These are phyloP conservation scores for Ustilago esculenta DNA, from an alignment of 1,284 basidiomycete species.

Conservation along the genomic window DNA sequence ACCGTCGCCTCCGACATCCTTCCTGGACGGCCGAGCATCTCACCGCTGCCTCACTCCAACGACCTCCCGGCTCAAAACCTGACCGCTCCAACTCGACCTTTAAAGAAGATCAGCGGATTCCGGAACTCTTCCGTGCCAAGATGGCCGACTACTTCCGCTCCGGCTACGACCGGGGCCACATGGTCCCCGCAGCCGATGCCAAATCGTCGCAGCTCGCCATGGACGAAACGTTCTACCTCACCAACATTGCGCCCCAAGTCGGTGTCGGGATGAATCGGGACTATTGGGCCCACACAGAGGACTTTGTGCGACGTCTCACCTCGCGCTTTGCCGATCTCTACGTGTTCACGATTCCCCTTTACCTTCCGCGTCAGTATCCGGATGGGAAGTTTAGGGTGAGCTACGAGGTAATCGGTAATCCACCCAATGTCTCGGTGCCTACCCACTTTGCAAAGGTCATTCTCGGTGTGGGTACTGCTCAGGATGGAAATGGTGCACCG, in stretches of 20 bases:
- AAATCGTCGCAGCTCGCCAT: constrained; percentile 90
- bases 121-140: constrained; percentile 81
- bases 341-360: constrained; percentile 97
- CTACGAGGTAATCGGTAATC: constrained; percentile 85
- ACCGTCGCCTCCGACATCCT: constrained; percentile 87
- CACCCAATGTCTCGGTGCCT: constrained; percentile 88
- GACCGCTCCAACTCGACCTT: constrained; percentile 77
- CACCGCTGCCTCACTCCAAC: constrained; percentile 73
- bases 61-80: constrained; percentile 57
- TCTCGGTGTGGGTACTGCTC: constrained; percentile 70
- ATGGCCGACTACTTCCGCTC: constrained; percentile 82
- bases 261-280: constrained; percentile 97
- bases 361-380: constrained; percentile 82
- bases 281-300: constrained; percentile 77
- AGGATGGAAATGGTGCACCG: constrained; percentile 4
- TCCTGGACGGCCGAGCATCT: constrained; percentile 95
- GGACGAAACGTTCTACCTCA: constrained; percentile 93
- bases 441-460: constrained; percentile 99
- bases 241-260: constrained; percentile 98
- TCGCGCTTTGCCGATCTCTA: constrained; percentile 89
- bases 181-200: constrained; percentile 96
- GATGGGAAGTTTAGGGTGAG: constrained; percentile 96
- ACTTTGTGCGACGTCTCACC: constrained; percentile 92
- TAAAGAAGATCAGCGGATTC: constrained; percentile 82
- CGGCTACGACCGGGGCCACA: constrained; percentile 94